These are phyloP conservation scores for Fonsecaea pedrosoi DNA, from an alignment of 2,329 filamentous ascomycete species.

Conservation along the genomic window DNA sequence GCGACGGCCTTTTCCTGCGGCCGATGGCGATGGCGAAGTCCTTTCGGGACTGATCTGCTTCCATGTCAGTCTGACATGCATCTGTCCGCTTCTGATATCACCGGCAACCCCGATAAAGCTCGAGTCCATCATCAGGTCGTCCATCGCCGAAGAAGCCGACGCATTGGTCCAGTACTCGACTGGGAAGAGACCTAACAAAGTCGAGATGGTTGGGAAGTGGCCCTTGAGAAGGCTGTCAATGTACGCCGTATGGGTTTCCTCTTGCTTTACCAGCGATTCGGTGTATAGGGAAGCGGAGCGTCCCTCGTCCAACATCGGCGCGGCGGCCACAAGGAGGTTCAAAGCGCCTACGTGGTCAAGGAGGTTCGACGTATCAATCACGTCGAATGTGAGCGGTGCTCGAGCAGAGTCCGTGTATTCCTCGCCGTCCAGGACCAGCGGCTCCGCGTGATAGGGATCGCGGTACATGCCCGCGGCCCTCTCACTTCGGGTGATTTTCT, in stretches of 20 bases:
- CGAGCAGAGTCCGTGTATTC: conserved; percentile 49
- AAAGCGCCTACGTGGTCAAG: conserved; percentile 54
- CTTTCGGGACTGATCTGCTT: conserved; percentile 22
- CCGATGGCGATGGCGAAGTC: neutral
- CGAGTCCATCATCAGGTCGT: conserved; percentile 14
- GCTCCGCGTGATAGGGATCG: conserved; percentile 49
- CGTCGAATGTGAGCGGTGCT: conserved; percentile 58
- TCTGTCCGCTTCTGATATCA: conserved; percentile 39
- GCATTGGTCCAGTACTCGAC: conserved; percentile 60
- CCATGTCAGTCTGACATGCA: conserved; percentile 33
- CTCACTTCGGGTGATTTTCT: conserved; percentile 41
- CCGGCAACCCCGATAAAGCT: neutral
- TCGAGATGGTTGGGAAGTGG: conserved; percentile 55
- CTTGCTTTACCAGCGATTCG: conserved; percentile 52
- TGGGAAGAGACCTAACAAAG: conserved; percentile 60
- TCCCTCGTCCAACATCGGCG: conserved; percentile 55
- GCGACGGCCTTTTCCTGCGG: conserved; percentile 5
- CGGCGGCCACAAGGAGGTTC: conserved; percentile 55
- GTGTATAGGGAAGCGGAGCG: conserved; percentile 59
- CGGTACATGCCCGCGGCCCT: conserved; percentile 54
- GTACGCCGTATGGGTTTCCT: conserved; percentile 42
- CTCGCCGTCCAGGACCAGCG: conserved; percentile 52
- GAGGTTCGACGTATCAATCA: conserved; percentile 63
- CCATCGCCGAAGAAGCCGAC: conserved; percentile 21
- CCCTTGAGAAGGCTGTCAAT: conserved; percentile 56